Evolutionary conservation across 495 filamentous ascomycete genomes (phyloP).

Genomic region (Penicillium dipodomyicola): DNA sequence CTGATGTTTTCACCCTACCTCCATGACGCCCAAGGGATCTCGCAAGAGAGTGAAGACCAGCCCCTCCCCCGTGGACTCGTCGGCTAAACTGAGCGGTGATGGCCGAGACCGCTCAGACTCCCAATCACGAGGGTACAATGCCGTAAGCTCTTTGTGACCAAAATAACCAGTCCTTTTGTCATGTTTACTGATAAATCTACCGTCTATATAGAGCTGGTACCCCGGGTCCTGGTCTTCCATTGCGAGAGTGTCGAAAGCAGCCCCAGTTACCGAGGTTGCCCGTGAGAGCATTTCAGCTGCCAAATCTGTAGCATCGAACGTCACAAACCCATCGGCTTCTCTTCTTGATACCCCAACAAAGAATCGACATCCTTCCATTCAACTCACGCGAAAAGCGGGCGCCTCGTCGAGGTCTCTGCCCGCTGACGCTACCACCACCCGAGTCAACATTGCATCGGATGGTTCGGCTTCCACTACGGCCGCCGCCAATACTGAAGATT

Average conservation of each 20-base stretch:
- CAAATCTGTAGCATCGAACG: slow-evolving; percentile 44
- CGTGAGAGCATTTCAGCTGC: slow-evolving; percentile 71
- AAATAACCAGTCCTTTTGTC: not conserved
- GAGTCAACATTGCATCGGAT: slow-evolving; percentile 50
- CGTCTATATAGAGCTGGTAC: slow-evolving; percentile 44
- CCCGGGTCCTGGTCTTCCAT: slow-evolving; percentile 61
- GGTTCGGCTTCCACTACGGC: slow-evolving; percentile 38
- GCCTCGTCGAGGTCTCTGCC: slow-evolving; percentile 49
- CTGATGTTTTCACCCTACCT: slow-evolving; percentile 36
- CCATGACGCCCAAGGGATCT: slow-evolving; percentile 54
- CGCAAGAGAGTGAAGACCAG: slow-evolving; percentile 64
- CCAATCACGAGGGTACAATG: slow-evolving; percentile 32
- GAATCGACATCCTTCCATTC: slow-evolving; percentile 36
- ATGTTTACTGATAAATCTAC: slow-evolving; percentile 9
- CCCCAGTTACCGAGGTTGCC: slow-evolving; percentile 70
- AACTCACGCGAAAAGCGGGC: slow-evolving; percentile 42
- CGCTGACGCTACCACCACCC: slow-evolving; percentile 47
- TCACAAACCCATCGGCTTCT: slow-evolving; percentile 34
- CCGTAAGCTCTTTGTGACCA: slow-evolving; percentile 27
- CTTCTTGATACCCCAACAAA: slow-evolving; percentile 29
- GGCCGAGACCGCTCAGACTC: slow-evolving; percentile 30
- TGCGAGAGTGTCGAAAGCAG: slow-evolving; percentile 60
- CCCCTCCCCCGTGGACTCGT: slow-evolving; percentile 44
- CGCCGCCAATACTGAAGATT: slow-evolving; percentile 27
- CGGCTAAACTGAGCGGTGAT: slow-evolving; percentile 33